Evolutionary conservation across 2,329 filamentous ascomycete species (phyloP), one percentile per base, ranked within the genome.

Genomic region (Harringtonia aguacate): DNA sequence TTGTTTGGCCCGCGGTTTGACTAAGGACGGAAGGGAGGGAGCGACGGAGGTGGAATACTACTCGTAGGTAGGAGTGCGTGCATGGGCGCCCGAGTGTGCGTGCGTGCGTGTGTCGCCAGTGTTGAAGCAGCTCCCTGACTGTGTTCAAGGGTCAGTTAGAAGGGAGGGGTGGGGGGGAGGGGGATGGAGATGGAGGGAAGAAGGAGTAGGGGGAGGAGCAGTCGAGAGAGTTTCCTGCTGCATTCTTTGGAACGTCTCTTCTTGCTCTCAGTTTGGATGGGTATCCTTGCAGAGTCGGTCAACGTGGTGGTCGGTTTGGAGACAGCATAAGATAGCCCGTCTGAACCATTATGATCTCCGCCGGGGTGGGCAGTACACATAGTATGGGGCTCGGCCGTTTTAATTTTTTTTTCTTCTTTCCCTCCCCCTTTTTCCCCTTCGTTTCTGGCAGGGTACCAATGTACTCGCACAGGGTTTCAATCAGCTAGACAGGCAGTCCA

Each of bases 341-440:
- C 62, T 64, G 61, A 61, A 65, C 58, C 58, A 56, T 57, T 24
- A 46, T 41, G 58, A 63, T 65, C 59, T 56, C 56, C 61, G 48
- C 60, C 60, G 58, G 60, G 62, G 52, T 36, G 27, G 2, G 28
- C 22, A 24, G 29, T 10, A 33, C 20, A 31, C n/a, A 22, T 8
- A 12, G 30, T 33, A 14, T n/a, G 13, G 12, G 12, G n/a, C 15
- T 15, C 30, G 52, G 53, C 55, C 51, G 49, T 48, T 52, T 47
- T 44, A 48, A 49, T 48, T 50, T 27, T 27, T 27, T 7, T 27
- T 36, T 42, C 21, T 46, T 36, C 38, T 27, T 5, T 36, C 10
- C 34, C 21, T 27, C 15, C 12, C 21, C 22, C 13, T 20, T 37
- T 24, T n/a, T n/a, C 6, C 18, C 35, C 9, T 36, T 22, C 21